Conservation (phyloP, 2,329 filamentous ascomycete genomes). For the Aspergillus udagawae region DNA sequence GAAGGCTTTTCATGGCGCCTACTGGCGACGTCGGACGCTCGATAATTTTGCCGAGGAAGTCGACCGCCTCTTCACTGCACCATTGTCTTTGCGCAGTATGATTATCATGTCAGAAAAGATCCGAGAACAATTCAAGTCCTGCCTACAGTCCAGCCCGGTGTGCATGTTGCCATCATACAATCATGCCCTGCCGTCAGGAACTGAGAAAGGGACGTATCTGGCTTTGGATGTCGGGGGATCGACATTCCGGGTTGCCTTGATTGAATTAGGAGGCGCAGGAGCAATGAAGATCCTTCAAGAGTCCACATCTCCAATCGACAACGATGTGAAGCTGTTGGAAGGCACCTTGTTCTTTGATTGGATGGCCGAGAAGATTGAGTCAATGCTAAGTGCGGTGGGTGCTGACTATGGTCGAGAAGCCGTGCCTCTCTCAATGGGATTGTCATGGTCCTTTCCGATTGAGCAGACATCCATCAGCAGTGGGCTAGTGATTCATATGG, state of each 20-base stretch:
- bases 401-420: conserved; percentile 37
- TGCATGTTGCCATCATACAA: conserved; percentile 66
- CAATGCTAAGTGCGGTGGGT: conserved; percentile 45
- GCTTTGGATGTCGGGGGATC: conserved; percentile 65
- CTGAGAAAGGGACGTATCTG: conserved; percentile 57
- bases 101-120: conserved; percentile 43
- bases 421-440: conserved; percentile 52
- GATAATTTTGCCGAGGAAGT: conserved; percentile 39
- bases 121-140: conserved; percentile 50
- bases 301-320: conserved; percentile 54
- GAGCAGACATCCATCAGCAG: conserved; percentile 59
- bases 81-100: conserved; percentile 35
- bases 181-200: conserved; percentile 56
- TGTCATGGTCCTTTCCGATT: conserved; percentile 65
- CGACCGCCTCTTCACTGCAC: conserved; percentile 34
- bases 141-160: conserved; percentile 53
- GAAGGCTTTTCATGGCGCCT: conserved; percentile 29
- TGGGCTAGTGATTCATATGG: conserved; percentile 59
- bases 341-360: conserved; percentile 62
- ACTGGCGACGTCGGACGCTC: conserved; percentile 35
- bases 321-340: conserved; percentile 50
- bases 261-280: conserved; percentile 51
- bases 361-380: conserved; percentile 59
- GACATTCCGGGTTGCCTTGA: conserved; percentile 59
- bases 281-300: conserved; percentile 54